Evolutionary conservation across 2,329 filamentous ascomycete species (phyloP), one percentile per base, ranked within the genome.

Genomic region (Parafenestella ontariensis): DNA sequence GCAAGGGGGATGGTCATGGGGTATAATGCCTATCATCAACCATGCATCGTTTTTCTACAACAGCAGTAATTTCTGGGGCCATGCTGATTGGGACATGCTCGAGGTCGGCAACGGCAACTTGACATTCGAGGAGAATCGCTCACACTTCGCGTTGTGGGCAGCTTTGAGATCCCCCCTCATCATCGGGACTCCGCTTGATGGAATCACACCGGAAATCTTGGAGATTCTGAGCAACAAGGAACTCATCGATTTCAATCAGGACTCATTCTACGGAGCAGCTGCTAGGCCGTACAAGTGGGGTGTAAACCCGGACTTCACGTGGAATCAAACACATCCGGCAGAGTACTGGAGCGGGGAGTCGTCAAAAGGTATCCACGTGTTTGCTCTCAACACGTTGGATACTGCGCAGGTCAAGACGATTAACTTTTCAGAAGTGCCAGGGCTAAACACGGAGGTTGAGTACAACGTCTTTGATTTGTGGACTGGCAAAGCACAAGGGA

Each of bases 231-330:
- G 68, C 44, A 78, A 77, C 49, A 72, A 69, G 46, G 71, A 77
- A 10, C 74, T 77, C n/a, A 70, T 81, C 23, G 73, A 71, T 0
- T 80, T 81, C 59, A 77, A 78, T 53, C 81, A 82, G 56, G 75
- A 79, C 48, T 58, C 74, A n/a, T 66, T 76, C 5, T 75, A 72
- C n/a, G 80, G 79, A 6, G 60, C 73, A 3, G 73, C 75, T 0
- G 71, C 74, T 7, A 68, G 66, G 58, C 74, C 72, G 1, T 81
- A 77, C 58, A 70, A 68, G n/a, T 81, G 79, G 79, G 83, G 82
- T 1, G 70, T 76, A 3, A 83, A 84, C 56, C 70, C 76, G 0
- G 78, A 83, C 59, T 79, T 77, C 64, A 82, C 81, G 0, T 84
- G 78, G 66, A 81, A 85, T 58, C 61, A 68, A 15, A 53, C 58